Conservation (phyloP, 495 filamentous ascomycete genomes). For the Aspergillus indologenus region DNA sequence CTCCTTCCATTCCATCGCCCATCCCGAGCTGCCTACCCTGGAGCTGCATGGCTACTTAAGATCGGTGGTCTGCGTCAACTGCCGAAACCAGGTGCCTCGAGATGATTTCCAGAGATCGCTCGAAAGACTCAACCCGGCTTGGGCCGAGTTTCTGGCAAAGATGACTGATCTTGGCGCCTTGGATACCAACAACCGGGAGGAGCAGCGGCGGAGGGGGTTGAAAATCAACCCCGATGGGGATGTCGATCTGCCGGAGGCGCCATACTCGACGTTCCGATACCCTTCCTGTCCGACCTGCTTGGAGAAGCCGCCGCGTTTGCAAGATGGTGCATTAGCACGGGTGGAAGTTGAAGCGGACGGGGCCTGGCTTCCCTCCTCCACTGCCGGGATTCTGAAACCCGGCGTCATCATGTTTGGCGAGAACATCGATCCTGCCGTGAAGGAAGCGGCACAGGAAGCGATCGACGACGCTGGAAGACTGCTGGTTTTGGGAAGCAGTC, state of each 20-base stretch:
- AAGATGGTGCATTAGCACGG: constrained; percentile 52
- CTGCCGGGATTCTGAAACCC: constrained; percentile 81
- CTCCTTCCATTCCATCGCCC: constrained; percentile 78
- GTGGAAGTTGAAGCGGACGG: constrained; percentile 79
- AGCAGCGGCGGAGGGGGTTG: constrained; percentile 64
- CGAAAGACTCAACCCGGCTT: constrained; percentile 76
- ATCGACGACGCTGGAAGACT: constrained; percentile 72
- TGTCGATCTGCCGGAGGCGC: constrained; percentile 82
- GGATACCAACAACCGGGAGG: constrained; percentile 69
- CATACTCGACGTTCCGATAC: constrained; percentile 87
- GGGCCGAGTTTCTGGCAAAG: constrained; percentile 72
- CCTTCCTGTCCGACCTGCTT: constrained; percentile 84
- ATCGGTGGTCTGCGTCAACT: constrained; percentile 77
- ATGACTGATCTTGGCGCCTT: constrained; percentile 70
- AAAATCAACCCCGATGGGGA: constrained; percentile 93
- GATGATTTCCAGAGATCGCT: constrained; percentile 73
- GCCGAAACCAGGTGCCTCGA: constrained; percentile 63
- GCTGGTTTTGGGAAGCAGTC: constrained; percentile 79
- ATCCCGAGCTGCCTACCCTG: constrained; percentile 69
- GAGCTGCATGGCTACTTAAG: constrained; percentile 91
- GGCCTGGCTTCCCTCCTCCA: constrained; percentile 68
- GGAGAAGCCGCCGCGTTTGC: constrained; percentile 55
- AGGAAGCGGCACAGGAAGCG: constrained; percentile 71
- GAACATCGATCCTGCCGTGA: constrained; percentile 65
- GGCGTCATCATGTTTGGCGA: constrained; percentile 96